These are phyloP conservation scores for Scedosporium minutisporum DNA, from an alignment of 2,329 filamentous ascomycete species.

Conservation along the genomic window DNA sequence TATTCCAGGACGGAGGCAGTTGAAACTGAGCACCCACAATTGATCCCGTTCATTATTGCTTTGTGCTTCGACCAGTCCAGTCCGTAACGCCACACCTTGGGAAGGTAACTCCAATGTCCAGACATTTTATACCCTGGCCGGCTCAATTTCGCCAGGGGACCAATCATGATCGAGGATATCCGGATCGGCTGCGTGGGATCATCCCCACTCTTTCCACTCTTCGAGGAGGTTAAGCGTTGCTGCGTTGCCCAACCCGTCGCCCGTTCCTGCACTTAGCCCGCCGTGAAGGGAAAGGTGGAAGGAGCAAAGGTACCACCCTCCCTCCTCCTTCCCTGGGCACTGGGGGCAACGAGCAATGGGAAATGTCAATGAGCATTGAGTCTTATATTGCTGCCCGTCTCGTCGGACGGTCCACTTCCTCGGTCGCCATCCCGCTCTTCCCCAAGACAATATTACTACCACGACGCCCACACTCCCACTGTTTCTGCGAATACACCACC, in stretches of 20 bases:
- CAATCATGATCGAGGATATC: neutral
- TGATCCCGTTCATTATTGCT: too few species aligned
- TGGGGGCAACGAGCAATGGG: neutral
- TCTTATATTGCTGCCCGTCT: constrained; percentile 1
- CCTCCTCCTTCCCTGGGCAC: too few species aligned
- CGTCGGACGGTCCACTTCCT: neutral
- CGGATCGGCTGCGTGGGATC: neutral
- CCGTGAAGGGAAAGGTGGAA: neutral
- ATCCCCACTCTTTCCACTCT: neutral
- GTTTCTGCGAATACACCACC: neutral
- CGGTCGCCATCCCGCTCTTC: neutral
- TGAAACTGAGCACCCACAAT: too few species aligned
- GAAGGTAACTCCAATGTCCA: neutral
- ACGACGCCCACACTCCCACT: neutral
- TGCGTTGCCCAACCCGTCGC: neutral
- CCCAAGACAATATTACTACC: neutral
- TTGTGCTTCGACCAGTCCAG: too few species aligned
- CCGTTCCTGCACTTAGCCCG: neutral
- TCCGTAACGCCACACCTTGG: neutral
- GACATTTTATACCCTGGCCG: neutral
- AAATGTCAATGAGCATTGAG: neutral
- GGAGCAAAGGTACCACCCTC: neutral
- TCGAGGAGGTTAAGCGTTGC: neutral
- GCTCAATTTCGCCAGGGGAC: neutral
- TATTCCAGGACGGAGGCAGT: too few species aligned